phyloP scores from a whole-genome alignment of 192 early-diverging fungal species.

The Geranomyces variabilis region DNA sequence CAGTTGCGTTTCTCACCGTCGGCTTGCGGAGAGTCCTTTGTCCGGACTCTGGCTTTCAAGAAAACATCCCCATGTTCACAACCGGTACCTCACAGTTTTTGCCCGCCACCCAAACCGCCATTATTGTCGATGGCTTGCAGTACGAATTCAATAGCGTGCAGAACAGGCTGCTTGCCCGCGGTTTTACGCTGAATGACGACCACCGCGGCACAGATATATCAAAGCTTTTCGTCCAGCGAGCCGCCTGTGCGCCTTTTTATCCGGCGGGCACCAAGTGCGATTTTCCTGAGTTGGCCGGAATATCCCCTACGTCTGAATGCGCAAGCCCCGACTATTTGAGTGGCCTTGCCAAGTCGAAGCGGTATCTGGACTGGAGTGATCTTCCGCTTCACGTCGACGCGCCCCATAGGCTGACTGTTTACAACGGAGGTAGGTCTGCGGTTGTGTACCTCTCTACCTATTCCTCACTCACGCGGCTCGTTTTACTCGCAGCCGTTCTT shows the following conservation, averaged over 20 bases:
- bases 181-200: conserved; percentile 12
- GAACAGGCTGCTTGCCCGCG: neutral
- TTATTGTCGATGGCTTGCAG: conserved; percentile 27
- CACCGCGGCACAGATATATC: conserved; percentile 13
- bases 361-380: conserved; percentile 22
- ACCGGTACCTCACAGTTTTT: neutral
- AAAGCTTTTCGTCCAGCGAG: conserved; percentile 5
- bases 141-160: conserved; percentile 20
- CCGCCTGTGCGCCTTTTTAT: neutral
- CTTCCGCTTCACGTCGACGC: neutral
- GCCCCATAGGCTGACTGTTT: conserved; percentile 41
- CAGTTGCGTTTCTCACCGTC: conserved; percentile 51
- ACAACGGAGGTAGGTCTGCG: conserved; percentile 33
- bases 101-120: neutral
- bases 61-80: conserved; percentile 24
- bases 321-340: neutral
- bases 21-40: conserved; percentile 39
- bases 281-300: conserved; percentile 13
- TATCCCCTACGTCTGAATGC: conserved; percentile 2
- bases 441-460: too few species aligned
- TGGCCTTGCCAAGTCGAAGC: conserved; percentile 16
- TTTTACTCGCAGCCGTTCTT: conserved; percentile 26
- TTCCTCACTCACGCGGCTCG: too few species aligned
- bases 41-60: neutral
- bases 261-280: conserved; percentile 14